Conservation (phyloP, 305 asterid genomes). For the Fraxinus nigra region DNA sequence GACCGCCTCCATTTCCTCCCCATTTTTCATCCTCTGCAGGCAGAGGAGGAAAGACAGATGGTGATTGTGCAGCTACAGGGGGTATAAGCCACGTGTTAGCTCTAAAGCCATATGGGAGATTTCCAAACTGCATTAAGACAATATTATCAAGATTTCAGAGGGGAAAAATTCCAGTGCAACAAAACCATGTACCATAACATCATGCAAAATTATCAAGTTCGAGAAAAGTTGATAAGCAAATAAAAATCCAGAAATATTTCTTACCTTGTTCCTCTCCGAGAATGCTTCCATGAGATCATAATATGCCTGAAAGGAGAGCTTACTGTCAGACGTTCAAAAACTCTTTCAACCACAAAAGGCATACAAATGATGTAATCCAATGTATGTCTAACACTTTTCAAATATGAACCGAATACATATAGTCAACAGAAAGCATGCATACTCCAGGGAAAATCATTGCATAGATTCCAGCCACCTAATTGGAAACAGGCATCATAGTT, state of each 20-base stretch:
- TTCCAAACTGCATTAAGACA: constrained; percentile 72
- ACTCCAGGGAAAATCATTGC: not conserved
- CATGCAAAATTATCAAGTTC: not conserved
- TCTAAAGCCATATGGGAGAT: constrained; percentile 92
- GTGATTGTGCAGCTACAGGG: constrained; percentile 73
- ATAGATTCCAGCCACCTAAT: not conserved
- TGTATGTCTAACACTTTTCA: constrained; percentile 1
- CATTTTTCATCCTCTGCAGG: constrained; percentile 90
- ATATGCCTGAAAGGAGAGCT: constrained; percentile 67
- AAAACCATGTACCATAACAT: constrained; percentile 18
- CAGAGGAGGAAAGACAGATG: constrained; percentile 72
- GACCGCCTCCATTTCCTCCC: constrained; percentile 99
- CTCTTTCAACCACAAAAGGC: constrained; percentile 9
- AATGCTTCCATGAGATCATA: constrained; percentile 91
- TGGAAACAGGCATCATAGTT: not conserved
- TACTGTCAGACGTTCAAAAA: constrained; percentile 26
- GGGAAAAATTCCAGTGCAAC: constrained; percentile 6
- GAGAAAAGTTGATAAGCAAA: constrained; percentile 10
- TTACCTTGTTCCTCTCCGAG: constrained; percentile 90
- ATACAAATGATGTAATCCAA: not conserved
- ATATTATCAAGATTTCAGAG: not conserved
- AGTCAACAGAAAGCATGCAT: constrained; percentile 1
- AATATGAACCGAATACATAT: not conserved
- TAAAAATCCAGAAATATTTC: not conserved
- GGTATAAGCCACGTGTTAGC: constrained; percentile 98